Conservation (phyloP, 2,329 filamentous ascomycete genomes). For the Sclerotinia trifoliorum region DNA sequence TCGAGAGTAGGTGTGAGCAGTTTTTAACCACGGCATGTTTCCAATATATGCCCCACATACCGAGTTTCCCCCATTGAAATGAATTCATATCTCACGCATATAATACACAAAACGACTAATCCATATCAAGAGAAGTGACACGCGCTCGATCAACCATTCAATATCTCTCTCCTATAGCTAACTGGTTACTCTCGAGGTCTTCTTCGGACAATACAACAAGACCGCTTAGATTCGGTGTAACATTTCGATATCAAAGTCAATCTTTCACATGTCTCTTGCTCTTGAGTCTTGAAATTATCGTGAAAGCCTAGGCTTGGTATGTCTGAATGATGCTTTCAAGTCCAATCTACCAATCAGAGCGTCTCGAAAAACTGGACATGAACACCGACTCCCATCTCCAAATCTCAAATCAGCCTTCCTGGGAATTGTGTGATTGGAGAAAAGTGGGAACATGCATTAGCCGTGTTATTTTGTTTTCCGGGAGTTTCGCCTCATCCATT, state of each 20-base stretch:
- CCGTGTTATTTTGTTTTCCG: neutral
- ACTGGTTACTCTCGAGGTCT: neutral
- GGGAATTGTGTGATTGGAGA: neutral
- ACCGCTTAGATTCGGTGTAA: neutral
- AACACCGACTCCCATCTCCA: neutral
- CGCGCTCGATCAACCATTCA: neutral
- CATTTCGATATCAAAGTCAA: neutral
- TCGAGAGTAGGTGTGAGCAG: neutral
- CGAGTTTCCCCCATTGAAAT: neutral
- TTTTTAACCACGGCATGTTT: neutral
- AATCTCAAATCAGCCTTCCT: neutral
- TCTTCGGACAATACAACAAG: neutral
- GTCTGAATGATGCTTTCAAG: neutral
- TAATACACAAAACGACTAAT: neutral
- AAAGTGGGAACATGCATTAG: conserved; percentile 4
- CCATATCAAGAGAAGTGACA: neutral
- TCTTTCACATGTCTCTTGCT: conserved; percentile 11
- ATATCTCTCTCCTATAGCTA: too few relatives aligned
- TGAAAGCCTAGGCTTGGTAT: neutral
- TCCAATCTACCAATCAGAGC: neutral
- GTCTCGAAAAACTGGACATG: neutral
- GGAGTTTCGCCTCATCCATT: neutral
- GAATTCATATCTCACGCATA: neutral
- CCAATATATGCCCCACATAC: neutral
- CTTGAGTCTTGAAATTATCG: neutral